Evolutionary conservation across 164 flowering plant species (phyloP), one percentile per base, ranked within the genome.

Genomic region (Magnolia kwangsiensis): DNA sequence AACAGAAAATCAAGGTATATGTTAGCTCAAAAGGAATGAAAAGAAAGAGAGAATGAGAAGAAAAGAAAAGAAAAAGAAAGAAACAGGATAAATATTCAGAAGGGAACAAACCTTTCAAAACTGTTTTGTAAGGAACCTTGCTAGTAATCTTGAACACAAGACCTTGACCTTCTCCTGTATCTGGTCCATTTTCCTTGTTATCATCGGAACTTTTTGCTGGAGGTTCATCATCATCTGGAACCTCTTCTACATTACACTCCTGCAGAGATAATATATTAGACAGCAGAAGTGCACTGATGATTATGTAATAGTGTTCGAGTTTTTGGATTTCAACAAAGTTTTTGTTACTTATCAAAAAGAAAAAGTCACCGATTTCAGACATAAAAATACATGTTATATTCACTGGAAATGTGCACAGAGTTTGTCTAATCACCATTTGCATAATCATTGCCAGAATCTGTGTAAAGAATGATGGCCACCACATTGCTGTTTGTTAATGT

Each of bases 231-330:
- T 93, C 99, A 67, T 94, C 99, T 13, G 6, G 45, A 37, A 82
- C 76, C 74, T 96, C 99, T 77, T 94, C 98, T 77, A 96, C 74
- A 75, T 81, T 84, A 81, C 99, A 96, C 76, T 96, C 99, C 99
- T 96, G 87, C 64, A 78, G 13, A 67, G 45, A 37, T 37, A 37
- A 37, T 37, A 6, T 3, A 37, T 37, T 37, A 37, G 45, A 37
- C 45, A 3, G 45, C 45, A 6, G 45, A 37, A 37, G 4, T 3
- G 45, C 45, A 37, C 4, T 37, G 45, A 37, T 37, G 45, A 37
- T 37, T 37, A 6, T 37, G 45, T 37, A 37, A 37, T 10, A 55
- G 61, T 55, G 61, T 55, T 55, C 13, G 18, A 11, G 13, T 55
- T 55, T 55, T 55, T 55, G 61, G 45, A 6, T 37, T 3, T 37